Conservation (phyloP, 345 rosid genomes). For the Crucihimalaya himalaica region DNA sequence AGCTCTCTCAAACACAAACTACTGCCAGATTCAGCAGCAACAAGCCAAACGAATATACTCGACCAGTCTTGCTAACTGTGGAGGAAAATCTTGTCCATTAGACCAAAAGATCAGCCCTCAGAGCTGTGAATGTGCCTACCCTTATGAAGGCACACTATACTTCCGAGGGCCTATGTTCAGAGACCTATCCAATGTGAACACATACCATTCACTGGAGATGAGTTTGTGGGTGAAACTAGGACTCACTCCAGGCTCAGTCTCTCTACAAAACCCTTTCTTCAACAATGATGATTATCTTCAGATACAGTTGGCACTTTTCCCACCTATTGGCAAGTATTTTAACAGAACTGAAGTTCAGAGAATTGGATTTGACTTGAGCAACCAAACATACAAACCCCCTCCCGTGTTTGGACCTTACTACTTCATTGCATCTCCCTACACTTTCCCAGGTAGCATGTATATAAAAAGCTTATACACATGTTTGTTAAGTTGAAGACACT, state of each 20-base stretch:
- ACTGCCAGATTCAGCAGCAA: constrained; percentile 71
- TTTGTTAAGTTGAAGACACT: neutral
- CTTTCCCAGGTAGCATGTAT: constrained; percentile 69
- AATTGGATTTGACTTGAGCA: constrained; percentile 79
- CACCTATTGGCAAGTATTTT: constrained; percentile 57
- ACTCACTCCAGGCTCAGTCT: constrained; percentile 84
- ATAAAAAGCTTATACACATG: neutral
- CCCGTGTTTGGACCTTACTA: constrained; percentile 80
- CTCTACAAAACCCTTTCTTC: constrained; percentile 80
- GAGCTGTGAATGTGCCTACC: constrained; percentile 87
- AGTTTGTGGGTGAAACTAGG: constrained; percentile 72
- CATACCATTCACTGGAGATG: constrained; percentile 79
- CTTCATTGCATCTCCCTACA: constrained; percentile 82
- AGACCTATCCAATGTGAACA: constrained; percentile 56
- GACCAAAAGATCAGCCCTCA: constrained; percentile 90
- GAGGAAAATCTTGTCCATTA: constrained; percentile 54
- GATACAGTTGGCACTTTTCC: constrained; percentile 77
- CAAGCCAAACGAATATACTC: constrained; percentile 58
- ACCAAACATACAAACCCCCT: constrained; percentile 91
- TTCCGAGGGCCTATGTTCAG: constrained; percentile 81
- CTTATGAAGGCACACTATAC: constrained; percentile 81
- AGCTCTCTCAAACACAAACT: constrained; percentile 60
- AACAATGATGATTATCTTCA: constrained; percentile 87
- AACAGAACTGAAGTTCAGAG: constrained; percentile 64
- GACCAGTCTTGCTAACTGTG: constrained; percentile 76